Evolutionary conservation across 768 basidiomycete genomes (phyloP).

Genomic region (Tephrocybe sp.): DNA sequence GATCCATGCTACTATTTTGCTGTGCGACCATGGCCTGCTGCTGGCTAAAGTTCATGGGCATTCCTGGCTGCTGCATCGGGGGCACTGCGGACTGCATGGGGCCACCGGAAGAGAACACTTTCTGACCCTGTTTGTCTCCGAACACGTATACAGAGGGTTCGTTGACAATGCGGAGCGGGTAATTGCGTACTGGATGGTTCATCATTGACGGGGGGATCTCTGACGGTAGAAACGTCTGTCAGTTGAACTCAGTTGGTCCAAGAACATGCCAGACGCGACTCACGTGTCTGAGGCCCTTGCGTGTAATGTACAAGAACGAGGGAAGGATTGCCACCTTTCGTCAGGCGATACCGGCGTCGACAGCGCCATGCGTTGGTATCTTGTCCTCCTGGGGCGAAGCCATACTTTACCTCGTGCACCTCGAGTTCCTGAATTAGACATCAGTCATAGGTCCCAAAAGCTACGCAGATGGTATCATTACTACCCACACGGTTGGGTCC

Average conservation of each 20-base stretch:
- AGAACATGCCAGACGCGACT: conserved; percentile 12
- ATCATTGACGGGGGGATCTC: conserved; percentile 59
- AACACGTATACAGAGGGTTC: conserved; percentile 70
- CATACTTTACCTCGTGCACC: conserved; percentile 69
- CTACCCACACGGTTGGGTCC: conserved; percentile 53
- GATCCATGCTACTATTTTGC: conserved; percentile 72
- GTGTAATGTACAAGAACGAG: conserved; percentile 79
- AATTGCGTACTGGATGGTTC: conserved; percentile 64
- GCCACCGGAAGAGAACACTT: conserved; percentile 43
- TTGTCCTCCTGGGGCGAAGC: conserved; percentile 67
- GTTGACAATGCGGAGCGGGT: conserved; percentile 66
- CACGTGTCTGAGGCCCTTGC: conserved; percentile 62
- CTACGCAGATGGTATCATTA: conserved; percentile 5
- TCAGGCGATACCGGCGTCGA: conserved; percentile 69
- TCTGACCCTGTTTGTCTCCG: conserved; percentile 75
- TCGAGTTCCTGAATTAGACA: conserved; percentile 64
- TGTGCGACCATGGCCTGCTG: conserved; percentile 72
- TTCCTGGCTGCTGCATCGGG: conserved; percentile 29
- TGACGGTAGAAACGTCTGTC: conserved; percentile 25
- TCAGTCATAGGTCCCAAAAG: conserved; percentile 1
- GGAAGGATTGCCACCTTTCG: conserved; percentile 71
- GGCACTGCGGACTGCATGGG: conserved; percentile 21
- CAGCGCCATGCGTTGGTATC: conserved; percentile 68
- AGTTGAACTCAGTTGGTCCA: conserved; percentile 10
- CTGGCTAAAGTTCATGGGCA: conserved; percentile 38